Evolutionary conservation across 768 basidiomycete genomes (phyloP), one percentile per base, ranked within the genome.

Genomic region (Trametes cubensis): DNA sequence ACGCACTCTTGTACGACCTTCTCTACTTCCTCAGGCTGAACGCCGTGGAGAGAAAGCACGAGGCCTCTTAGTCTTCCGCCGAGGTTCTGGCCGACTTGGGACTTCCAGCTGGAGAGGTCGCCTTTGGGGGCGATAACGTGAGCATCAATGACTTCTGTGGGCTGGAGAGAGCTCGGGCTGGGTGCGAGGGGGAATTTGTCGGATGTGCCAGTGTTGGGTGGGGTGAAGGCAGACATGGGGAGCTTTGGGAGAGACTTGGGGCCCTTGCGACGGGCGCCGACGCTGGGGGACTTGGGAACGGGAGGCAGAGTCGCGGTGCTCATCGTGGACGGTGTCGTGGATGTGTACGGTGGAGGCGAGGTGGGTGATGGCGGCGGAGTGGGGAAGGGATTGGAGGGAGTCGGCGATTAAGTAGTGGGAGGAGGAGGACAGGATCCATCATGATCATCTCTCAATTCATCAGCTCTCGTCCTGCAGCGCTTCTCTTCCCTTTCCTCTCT

Each of bases 181-280:
- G 86, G 84, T 8, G 87, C 83, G 11, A 89, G 65, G 2, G 86
- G 88, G 70, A 91, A 92, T 0, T 76, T 76, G 47, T 91, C 90
- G 20, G 81, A 81, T 0, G 84, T 82, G 55, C 86, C 85, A 4
- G 87, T 79, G 74, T 82, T 88, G 25, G 89, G 88, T 0, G 89
- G 85, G 26, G 80, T 83, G 72, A 94, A 94, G 0, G 85, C 92
- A 13, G 90, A 91, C 25, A 86, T 72, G 0, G 91, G 90, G 14
- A 94, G 84, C 48, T 80, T 82, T 8, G 92, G 92, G 5, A 86
- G 83, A 21, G 83, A 77, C 71, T 85, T 90, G 28, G 80, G 80
- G 25, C 81, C 84, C 71, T 83, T 90, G 69, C 87, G 85, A 65
- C 86, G 83, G 14, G 74, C 67, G 17, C 75, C 74, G 58, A 81